Percentiles rank a stretch among this genome's conserved stretches.
phyloP scores from a whole-genome alignment of 176 grass and related monocot genomes.

The Avena sativa region DNA sequence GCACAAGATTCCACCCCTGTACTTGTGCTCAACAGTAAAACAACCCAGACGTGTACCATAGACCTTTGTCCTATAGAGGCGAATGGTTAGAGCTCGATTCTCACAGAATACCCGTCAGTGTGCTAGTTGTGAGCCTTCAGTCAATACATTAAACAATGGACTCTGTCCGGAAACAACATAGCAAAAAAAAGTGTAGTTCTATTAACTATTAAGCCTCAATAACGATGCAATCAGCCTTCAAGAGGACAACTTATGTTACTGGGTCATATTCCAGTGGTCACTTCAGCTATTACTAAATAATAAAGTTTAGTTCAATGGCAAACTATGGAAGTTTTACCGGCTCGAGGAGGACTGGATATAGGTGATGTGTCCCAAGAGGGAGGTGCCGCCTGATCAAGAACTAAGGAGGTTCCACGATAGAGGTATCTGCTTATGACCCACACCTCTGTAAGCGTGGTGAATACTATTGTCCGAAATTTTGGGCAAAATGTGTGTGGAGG shows the following conservation, averaged over 20 bases:
- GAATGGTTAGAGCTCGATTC: not conserved
- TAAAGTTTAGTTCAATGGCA: not conserved
- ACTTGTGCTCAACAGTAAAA: not conserved
- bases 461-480: not conserved
- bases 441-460: not conserved
- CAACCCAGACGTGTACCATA: not conserved
- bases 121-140: not conserved
- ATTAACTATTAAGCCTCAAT: not conserved
- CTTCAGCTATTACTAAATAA: slow-evolving; percentile 8
- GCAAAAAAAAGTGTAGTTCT: not conserved
- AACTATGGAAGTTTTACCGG: not conserved
- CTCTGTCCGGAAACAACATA: not conserved
- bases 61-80: not conserved
- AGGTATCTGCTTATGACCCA: not conserved
- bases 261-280: not conserved
- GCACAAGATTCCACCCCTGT: not conserved
- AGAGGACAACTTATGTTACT: not conserved
- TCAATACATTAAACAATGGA: not conserved
- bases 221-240: not conserved
- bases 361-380: not conserved
- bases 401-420: not conserved
- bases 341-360: not conserved
- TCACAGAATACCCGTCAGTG: not conserved
- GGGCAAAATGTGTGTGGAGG: not conserved
- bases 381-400: not conserved